Evolutionary conservation across 192 early-diverging fungal species (phyloP), one percentile per base, ranked within the genome.

Genomic region (Pilaira anomala): DNA sequence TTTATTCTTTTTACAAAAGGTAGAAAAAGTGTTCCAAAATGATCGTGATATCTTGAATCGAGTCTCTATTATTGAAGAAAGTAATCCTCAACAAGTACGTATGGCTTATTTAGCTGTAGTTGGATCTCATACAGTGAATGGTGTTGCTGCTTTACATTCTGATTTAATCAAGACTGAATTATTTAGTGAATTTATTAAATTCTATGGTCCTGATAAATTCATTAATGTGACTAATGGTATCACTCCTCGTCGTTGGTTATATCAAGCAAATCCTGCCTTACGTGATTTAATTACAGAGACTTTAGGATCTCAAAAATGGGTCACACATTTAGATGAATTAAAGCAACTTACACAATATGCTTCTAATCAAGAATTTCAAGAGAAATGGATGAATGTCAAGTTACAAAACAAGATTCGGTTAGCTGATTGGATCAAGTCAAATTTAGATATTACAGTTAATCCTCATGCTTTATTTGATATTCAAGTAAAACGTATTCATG

Each of bases 191-290:
- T 98, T 98, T 79, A 90, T 94, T 41, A 79, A 79, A 24, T 88
- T 85, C 75, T 96, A 85, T 78, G 95, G 94, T 41, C 78, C 74
- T 18, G 85, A 87, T 36, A 92, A 92, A 69, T 98, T 98, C 61
- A 86, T 88, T 72, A 98, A 97, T 82, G 94, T 95, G 71, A 98
- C 96, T 63, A 98, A 98, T 74, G 96, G 96, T 53, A 90, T 98
- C 45, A 94, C 96, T 4, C 96, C 95, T 36, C 85, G 96, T n/a
- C 90, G 94, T 73, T 98, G 96, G 96, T 80, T 98, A 62, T 91
- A 97, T 77, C 94, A 98, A 73, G 89, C 91, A 51, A 98, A 98
- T 78, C 96, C 96, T 33, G 78, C 80, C 36, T 80, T 98, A 52
- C 84, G 87, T 69, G 66, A 72, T 3, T 79, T 98, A 59, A 96